phyloP scores from a whole-genome alignment of 768 basidiomycete species.

The Boletellus emodensis region DNA sequence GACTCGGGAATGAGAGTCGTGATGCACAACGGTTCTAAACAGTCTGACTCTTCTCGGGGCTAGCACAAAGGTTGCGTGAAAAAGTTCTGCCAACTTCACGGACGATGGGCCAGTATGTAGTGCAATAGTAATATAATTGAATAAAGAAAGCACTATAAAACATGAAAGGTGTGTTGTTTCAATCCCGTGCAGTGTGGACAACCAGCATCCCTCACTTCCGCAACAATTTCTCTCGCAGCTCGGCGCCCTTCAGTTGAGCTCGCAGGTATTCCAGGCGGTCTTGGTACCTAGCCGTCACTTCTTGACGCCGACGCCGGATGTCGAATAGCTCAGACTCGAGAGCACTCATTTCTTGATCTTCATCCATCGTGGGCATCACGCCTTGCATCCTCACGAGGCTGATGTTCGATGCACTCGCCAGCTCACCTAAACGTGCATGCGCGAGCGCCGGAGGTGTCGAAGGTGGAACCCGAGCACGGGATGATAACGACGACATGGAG shows the following conservation, averaged over 20 bases:
- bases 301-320: constrained; percentile 63
- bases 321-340: constrained; percentile 63
- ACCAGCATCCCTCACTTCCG: constrained; percentile 41
- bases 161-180: constrained; percentile 8
- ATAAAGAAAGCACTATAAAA: constrained; percentile 16
- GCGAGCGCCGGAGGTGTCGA: constrained; percentile 29
- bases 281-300: constrained; percentile 70
- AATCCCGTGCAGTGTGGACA: neutral
- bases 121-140: constrained; percentile 3
- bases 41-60: too few relatives aligned
- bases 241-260: constrained; percentile 78
- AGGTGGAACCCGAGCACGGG: constrained; percentile 38
- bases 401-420: constrained; percentile 40
- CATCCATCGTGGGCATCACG: constrained; percentile 23
- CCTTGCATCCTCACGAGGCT: constrained; percentile 48
- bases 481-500: constrained; percentile 59
- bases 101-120: neutral
- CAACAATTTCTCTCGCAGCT: constrained; percentile 77
- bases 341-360: constrained; percentile 34
- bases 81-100: too few relatives aligned
- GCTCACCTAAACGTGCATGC: constrained; percentile 28
- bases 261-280: constrained; percentile 74
- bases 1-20: neutral
- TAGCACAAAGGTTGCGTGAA: too few relatives aligned
- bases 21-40: too few relatives aligned